phyloP scores from a whole-genome alignment of 2,329 filamentous ascomycete genomes.

The Fusarium udum region DNA sequence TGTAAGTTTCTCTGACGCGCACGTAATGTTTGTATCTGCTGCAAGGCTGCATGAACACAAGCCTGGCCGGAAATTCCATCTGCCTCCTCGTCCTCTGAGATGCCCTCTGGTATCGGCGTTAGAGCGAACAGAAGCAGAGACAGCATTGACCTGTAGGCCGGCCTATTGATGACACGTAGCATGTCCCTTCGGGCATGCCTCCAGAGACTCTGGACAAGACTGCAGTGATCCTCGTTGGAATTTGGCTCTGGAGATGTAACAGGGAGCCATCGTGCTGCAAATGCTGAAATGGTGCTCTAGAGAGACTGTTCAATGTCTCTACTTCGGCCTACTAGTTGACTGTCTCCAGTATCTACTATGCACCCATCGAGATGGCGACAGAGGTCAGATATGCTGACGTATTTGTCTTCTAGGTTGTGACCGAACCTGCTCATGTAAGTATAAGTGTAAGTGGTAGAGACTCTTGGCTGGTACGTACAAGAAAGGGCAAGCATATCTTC shows the following conservation, averaged over 20 bases:
- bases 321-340: constrained; percentile 3
- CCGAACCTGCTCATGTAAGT: constrained; percentile 34
- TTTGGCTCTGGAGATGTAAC: constrained; percentile 17
- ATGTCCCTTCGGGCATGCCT: constrained; percentile 50
- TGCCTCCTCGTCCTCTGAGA: constrained; percentile 53
- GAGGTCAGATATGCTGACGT: constrained; percentile 45
- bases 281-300: constrained; percentile 42
- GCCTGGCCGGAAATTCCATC: constrained; percentile 52
- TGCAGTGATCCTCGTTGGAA: constrained; percentile 14
- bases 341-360: constrained; percentile 43
- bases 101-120: constrained; percentile 52
- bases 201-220: constrained; percentile 45
- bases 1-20: constrained; percentile 52
- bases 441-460: not conserved
- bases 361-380: constrained; percentile 48
- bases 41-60: constrained; percentile 53
- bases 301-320: constrained; percentile 43
- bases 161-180: constrained; percentile 52
- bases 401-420: constrained; percentile 41
- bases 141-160: constrained; percentile 54
- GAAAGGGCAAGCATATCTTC: constrained; percentile 54
- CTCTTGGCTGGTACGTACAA: constrained; percentile 42
- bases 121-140: constrained; percentile 52
- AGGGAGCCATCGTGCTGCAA: constrained; percentile 46
- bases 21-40: constrained; percentile 53